Evolutionary conservation across 2,329 filamentous ascomycete species (phyloP).

Genomic region (Pseudonectria foliicola): DNA sequence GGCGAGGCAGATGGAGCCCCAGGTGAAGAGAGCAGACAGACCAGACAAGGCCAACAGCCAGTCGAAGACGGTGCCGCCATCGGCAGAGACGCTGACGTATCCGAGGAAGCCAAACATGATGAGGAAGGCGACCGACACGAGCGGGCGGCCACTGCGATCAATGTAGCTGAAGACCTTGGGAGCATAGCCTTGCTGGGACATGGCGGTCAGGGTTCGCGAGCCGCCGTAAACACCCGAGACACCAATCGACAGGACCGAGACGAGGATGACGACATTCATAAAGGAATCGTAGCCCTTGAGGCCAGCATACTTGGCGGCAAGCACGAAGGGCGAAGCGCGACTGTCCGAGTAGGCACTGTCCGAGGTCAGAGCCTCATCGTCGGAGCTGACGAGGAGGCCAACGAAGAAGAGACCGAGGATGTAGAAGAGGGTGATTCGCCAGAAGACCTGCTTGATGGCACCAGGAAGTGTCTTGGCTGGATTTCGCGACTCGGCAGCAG

Average conservation of each 20-base stretch:
- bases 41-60: conserved; percentile 63
- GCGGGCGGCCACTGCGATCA: conserved; percentile 49
- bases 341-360: conserved; percentile 33
- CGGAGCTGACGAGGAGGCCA: conserved; percentile 41
- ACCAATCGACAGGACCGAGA: conserved; percentile 52
- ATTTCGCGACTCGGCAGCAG: conserved; percentile 63
- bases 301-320: conserved; percentile 47
- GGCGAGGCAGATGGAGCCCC: conserved; percentile 60
- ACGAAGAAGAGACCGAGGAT: conserved; percentile 46
- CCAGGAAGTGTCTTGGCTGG: conserved; percentile 67
- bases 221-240: conserved; percentile 54
- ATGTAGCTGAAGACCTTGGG: conserved; percentile 51
- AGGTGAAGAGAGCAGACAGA: conserved; percentile 59
- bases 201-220: conserved; percentile 50
- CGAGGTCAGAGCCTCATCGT: conserved; percentile 40
- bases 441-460: conserved; percentile 73
- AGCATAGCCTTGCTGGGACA: conserved; percentile 53
- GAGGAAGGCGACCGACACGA: conserved; percentile 40
- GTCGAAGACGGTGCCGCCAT: conserved; percentile 47
- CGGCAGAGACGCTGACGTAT: conserved; percentile 37
- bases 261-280: conserved; percentile 53
- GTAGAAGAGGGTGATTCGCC: conserved; percentile 51
- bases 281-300: conserved; percentile 46
- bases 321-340: conserved; percentile 46
- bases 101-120: conserved; percentile 45